Base-by-base conservation (phyloP, 164 flowering plant species). In the Macadamia tetraphylla region DNA sequence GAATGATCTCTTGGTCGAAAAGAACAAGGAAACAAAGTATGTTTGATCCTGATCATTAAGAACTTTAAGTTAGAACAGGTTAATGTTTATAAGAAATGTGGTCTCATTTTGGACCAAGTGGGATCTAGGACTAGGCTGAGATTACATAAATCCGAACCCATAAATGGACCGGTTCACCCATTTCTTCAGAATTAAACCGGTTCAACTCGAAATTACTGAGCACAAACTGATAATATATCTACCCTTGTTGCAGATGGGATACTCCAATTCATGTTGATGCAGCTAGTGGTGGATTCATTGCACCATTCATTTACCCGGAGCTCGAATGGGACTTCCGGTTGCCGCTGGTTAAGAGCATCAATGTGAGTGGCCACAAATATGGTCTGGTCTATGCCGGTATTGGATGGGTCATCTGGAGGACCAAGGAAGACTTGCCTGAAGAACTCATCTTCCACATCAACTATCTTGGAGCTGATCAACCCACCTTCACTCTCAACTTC, bases 191-290 rank as follows among this genome's bases (percentile, higher is more conserved):
- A 46, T 46, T 53, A 53, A 14, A 53, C n/a, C 57, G 17, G 15
- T 53, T 53, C 14, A 6, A 6, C 14, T 17, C 3, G 0, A 17
- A 23, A 23, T 23, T 23, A 23, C 23, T 23, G 23, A 23, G 23
- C 23, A 23, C 23, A 23, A 23, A 23, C 23, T 23, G 23, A 23
- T 23, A 0, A 23, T 23, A 23, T 23, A 23, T 23, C 29, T 15
- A 49, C 11, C 1, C 7, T 31, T 15, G 17, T 29, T 58, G 57
- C 66, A 72, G 81, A 62, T 79, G 81, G 81, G 77, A 79, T 9
- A 79, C 81, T 1, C 81, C 81, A 2, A 79, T 79, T 14, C 81
- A 79, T 71, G 81, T 79, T 3, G 81, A 79, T 32, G 81, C 81
- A 0, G 81, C 81, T 9, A 77, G 80, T 31, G 79, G 79, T 43